Percentiles rank a stretch among this genome's conserved stretches.
These are phyloP conservation scores for Kregervanrija pseudodelftensis DNA, from an alignment of 805 yeast species.

Conservation along the genomic window DNA sequence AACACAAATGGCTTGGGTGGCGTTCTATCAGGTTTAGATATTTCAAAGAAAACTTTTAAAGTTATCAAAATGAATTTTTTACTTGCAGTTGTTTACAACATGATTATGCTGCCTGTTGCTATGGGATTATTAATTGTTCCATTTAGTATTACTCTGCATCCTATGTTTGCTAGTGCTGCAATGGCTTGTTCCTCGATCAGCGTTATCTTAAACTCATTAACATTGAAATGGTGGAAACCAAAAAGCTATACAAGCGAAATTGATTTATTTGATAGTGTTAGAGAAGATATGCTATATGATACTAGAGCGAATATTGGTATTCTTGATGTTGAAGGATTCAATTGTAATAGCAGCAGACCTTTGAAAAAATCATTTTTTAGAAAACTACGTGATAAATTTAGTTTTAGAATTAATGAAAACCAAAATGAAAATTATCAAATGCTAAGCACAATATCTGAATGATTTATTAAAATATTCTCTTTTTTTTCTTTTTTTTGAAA, in stretches of 20 bases:
- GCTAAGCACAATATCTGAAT: too few species aligned
- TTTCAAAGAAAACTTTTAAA: conserved; percentile 61
- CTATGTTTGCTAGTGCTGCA: conserved; percentile 82
- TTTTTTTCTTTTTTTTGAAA: too few species aligned
- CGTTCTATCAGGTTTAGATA: conserved; percentile 54
- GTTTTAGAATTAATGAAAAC: too few species aligned
- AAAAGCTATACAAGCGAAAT: background rate
- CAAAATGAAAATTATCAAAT: too few species aligned
- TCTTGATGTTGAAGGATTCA: conserved; percentile 2
- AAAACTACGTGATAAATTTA: too few species aligned
- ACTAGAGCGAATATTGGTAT: background rate
- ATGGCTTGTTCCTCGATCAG: conserved; percentile 93
- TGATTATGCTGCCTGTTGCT: conserved; percentile 85
- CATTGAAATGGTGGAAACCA: conserved; percentile 57
- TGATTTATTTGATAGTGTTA: background rate
- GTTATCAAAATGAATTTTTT: conserved; percentile 75
- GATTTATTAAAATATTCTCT: too few species aligned
- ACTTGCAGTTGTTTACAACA: conserved; percentile 82
- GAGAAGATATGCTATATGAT: background rate
- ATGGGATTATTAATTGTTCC: conserved; percentile 83
- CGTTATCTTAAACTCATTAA: conserved; percentile 74
- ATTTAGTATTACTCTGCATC: conserved; percentile 69
- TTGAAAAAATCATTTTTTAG: too few species aligned
- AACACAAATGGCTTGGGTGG: conserved; percentile 27
- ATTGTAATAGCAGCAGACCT: too few species aligned